Percentiles rank a stretch among this genome's conserved stretches.
phyloP scores from a whole-genome alignment of 768 basidiomycete genomes.

The Macrocybe gigantea region DNA sequence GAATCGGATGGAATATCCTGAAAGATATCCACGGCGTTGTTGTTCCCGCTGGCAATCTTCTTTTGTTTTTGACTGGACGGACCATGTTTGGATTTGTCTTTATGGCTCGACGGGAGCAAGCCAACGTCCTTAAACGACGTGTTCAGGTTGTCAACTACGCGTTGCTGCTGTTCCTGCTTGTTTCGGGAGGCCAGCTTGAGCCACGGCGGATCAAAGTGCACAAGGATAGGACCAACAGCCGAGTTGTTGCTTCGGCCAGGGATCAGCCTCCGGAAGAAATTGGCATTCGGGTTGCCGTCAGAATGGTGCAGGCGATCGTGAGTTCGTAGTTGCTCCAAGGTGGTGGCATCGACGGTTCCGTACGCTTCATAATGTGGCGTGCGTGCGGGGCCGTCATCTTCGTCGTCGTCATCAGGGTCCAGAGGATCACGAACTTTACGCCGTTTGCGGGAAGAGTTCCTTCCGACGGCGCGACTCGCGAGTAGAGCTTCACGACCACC shows the following conservation, averaged over 20 bases:
- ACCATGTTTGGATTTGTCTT: slow-evolving; percentile 17
- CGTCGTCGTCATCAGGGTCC: slow-evolving; percentile 24
- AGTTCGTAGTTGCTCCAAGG: slow-evolving; percentile 39
- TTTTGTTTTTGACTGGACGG: slow-evolving; percentile 21
- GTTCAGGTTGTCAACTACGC: slow-evolving; percentile 63
- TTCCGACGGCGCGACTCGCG: slow-evolving; percentile 7
- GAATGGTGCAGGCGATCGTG: slow-evolving; percentile 17
- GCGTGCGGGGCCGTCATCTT: slow-evolving; percentile 30
- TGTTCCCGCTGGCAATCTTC: slow-evolving; percentile 16
- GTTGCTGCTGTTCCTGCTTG: slow-evolving; percentile 62
- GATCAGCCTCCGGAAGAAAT: slow-evolving; percentile 17
- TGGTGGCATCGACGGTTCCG: slow-evolving; percentile 48
- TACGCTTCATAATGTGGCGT: slow-evolving; percentile 64
- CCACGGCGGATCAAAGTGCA: slow-evolving; percentile 48
- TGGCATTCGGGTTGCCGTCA: slow-evolving; percentile 15
- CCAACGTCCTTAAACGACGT: slow-evolving; percentile 80
- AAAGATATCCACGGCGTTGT: slow-evolving; percentile 40
- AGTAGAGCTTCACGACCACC: slow-evolving; percentile 2
- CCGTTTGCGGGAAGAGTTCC: slow-evolving; percentile 17
- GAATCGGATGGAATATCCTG: slow-evolving; percentile 60
- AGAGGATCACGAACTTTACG: slow-evolving; percentile 24
- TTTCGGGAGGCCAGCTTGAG: slow-evolving; percentile 56
- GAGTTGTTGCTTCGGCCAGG: slow-evolving; percentile 12
- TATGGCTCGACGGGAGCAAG: slow-evolving; percentile 52
- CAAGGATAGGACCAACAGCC: slow-evolving; percentile 11